phyloP scores from a whole-genome alignment of 2,329 filamentous ascomycete species.

The Colletotrichum sp. region DNA sequence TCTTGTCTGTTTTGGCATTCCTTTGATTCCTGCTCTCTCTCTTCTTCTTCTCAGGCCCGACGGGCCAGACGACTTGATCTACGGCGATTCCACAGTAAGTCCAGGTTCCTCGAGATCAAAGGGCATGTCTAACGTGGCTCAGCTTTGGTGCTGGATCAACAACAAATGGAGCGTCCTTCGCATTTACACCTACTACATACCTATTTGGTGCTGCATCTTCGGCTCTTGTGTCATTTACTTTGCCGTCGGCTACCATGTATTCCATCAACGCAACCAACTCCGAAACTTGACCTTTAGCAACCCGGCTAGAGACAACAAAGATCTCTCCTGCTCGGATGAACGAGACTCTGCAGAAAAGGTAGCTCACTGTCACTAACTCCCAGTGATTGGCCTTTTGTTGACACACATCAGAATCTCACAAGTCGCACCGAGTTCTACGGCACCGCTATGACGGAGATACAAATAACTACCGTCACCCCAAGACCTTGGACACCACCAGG shows the following conservation, averaged over 20 bases:
- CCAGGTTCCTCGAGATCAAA: too few relatives aligned
- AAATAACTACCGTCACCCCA: slow-evolving; percentile 38
- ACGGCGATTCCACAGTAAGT: slow-evolving; percentile 63
- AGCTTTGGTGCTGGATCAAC: slow-evolving; percentile 70
- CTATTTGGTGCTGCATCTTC: slow-evolving; percentile 65
- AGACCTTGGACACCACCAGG: slow-evolving; percentile 11
- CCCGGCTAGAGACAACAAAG: slow-evolving; percentile 38
- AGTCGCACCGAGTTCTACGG: slow-evolving; percentile 44
- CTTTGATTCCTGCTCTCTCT: slow-evolving; percentile 69
- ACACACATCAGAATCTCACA: slow-evolving; percentile 25
- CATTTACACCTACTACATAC: slow-evolving; percentile 66
- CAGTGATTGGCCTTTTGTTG: neutral
- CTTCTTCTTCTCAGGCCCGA: slow-evolving; percentile 60
- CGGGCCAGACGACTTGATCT: slow-evolving; percentile 34
- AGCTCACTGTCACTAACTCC: slow-evolving; percentile 1
- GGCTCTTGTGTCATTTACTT: slow-evolving; percentile 61
- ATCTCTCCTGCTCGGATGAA: slow-evolving; percentile 30
- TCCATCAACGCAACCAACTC: slow-evolving; percentile 60
- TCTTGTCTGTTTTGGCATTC: slow-evolving; percentile 73
- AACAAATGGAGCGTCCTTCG: slow-evolving; percentile 59
- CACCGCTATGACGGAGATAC: slow-evolving; percentile 59
- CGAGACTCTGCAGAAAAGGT: slow-evolving; percentile 39
- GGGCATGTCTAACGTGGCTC: neutral
- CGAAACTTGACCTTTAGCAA: slow-evolving; percentile 58
- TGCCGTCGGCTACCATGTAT: slow-evolving; percentile 64